Evolutionary conservation across 805 yeast genomes (phyloP).

Genomic region (Zygoascus biomembranicola): DNA sequence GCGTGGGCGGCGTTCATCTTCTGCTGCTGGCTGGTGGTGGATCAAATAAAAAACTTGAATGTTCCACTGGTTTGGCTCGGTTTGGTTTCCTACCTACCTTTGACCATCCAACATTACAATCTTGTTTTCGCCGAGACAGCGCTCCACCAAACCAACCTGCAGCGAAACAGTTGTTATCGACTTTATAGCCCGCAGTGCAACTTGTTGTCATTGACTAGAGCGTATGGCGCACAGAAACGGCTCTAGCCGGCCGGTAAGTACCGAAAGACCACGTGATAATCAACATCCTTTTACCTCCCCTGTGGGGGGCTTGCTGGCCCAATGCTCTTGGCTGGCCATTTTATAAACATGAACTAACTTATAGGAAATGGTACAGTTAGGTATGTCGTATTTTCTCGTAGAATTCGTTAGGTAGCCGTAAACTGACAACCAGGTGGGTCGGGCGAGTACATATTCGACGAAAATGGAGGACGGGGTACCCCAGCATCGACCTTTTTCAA

Average conservation of each 20-base stretch:
- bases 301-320: background rate
- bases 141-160: no score
- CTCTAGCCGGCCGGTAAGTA: background rate
- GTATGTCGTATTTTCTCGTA: slow-evolving; percentile 15
- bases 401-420: background rate
- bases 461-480: slow-evolving; percentile 60
- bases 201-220: no score
- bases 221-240: background rate
- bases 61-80: no score
- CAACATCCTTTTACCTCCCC: background rate
- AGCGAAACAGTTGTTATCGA: no score
- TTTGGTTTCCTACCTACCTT: no score
- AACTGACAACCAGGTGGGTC: slow-evolving; percentile 15
- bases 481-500: slow-evolving; percentile 45
- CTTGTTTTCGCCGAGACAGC: no score
- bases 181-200: no score
- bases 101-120: no score
- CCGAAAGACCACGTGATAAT: no score
- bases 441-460: slow-evolving; percentile 55
- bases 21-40: no score
- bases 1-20: background rate
- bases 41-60: no score
- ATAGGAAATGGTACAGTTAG: slow-evolving; percentile 35
- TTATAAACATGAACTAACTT: background rate
- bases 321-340: no score